Conservation (phyloP, 306 rosid species). For the Urtica urens region DNA sequence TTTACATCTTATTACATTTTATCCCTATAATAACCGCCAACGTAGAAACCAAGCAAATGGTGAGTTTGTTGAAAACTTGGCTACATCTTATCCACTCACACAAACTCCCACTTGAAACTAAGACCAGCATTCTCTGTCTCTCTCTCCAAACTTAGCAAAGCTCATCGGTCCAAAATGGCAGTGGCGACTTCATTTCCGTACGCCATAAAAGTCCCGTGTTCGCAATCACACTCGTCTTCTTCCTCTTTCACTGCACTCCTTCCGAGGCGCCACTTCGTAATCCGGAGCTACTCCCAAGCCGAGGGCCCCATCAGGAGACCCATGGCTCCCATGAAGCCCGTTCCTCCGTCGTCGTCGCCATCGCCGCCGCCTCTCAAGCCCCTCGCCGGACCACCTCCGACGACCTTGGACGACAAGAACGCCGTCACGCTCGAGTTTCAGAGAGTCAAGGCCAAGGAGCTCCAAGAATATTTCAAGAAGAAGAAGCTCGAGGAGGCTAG, state of each 20-base stretch:
- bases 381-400: conserved; percentile 10
- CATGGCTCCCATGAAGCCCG: conserved; percentile 40
- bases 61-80: conserved; percentile 65
- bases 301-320: conserved; percentile 97
- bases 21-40: too few relatives aligned
- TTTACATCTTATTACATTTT: too few relatives aligned
- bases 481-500: conserved; percentile 75
- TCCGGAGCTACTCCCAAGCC: conserved; percentile 56
- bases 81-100: conserved; percentile 52
- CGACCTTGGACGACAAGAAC: conserved; percentile 32
- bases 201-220: conserved; percentile 55
- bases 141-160: not conserved
- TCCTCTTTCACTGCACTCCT: conserved; percentile 26
- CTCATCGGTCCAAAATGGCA: conserved; percentile 38
- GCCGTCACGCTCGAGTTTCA: conserved; percentile 73
- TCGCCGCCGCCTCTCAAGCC: conserved; percentile 17
- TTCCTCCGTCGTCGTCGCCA: conserved; percentile 16
- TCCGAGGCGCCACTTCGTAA: conserved; percentile 13
- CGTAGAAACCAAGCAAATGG: too few relatives aligned
- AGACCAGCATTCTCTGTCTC: not conserved
- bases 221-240: conserved; percentile 27
- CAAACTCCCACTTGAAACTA: conserved; percentile 4
- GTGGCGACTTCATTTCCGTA: conserved; percentile 61
- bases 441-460: conserved; percentile 94
- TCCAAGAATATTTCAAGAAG: conserved; percentile 80